Conservation (phyloP, 164 flowering plant genomes). For the Akebia trifoliata region DNA sequence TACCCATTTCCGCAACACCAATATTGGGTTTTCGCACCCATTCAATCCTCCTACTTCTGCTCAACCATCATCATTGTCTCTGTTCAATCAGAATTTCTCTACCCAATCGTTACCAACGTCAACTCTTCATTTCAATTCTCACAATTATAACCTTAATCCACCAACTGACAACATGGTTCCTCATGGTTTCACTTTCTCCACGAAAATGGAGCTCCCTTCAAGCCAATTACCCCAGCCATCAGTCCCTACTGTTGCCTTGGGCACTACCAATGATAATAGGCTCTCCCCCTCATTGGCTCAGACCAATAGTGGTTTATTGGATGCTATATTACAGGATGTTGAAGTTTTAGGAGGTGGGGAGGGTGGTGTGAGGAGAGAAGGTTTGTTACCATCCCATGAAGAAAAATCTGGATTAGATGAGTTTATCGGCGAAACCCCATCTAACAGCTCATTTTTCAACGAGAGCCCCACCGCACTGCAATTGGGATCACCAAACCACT, state of each 20-base stretch:
- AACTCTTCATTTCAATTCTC: constrained; percentile 16
- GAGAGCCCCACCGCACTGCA: constrained; percentile 4
- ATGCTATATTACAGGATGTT: constrained; percentile 38
- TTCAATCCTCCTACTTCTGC: constrained; percentile 10
- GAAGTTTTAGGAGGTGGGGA: constrained; percentile 18
- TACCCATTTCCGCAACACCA: constrained; percentile 10
- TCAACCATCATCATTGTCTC: constrained; percentile 7
- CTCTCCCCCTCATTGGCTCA: background rate
- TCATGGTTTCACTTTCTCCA: constrained; percentile 8
- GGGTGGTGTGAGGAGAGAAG: constrained; percentile 10
- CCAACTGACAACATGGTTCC: background rate
- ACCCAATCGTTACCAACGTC: constrained; percentile 6
- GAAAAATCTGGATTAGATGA: constrained; percentile 15
- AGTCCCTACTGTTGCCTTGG: constrained; percentile 12
- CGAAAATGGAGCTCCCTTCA: constrained; percentile 29
- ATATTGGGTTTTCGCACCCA: constrained; percentile 6
- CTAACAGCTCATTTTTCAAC: constrained; percentile 3
- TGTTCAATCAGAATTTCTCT: constrained; percentile 14
- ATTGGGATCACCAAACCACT: constrained; percentile 11
- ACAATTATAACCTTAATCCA: constrained; percentile 14
- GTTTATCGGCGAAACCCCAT: constrained; percentile 4
- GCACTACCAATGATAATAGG: background rate
- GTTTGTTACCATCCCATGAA: background rate
- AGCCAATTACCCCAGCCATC: constrained; percentile 25
- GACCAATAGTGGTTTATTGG: constrained; percentile 35